Base-by-base conservation (phyloP, 2,329 filamentous ascomycete genomes). In the Xylaria sp. region DNA sequence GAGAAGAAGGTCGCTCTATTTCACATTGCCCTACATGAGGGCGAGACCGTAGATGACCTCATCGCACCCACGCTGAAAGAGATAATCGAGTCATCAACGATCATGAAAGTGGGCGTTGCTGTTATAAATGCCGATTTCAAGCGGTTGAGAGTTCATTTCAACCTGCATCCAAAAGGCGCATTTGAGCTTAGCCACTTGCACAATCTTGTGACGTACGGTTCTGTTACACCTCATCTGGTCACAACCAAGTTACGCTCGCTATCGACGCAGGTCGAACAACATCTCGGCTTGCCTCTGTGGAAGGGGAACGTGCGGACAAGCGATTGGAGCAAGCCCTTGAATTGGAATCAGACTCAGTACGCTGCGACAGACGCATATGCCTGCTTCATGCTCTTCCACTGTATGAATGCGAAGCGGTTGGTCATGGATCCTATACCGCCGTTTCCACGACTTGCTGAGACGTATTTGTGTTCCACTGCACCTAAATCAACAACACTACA, bases 301-400 rank as follows among this genome's bases (percentile, higher is more conserved):
- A 77, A 77, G 54, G 75, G 70, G 5, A 40, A 44, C 0, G 68
- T 68, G 2, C 67, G 74, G 31, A 69, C 31, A 3, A 76, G 74
- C 40, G 48, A 74, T 33, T 77, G 74, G 74, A 74, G 70, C 33
- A 38, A 20, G 20, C 71, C 72, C 0, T 57, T 76, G 3, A 65
- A 58, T 20, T 23, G 31, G 1, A 54, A 59, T 0, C 74, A 76
- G 62, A 71, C 58, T 9, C 40, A 57, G 4, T 75, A 77, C 48
- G 75, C 74, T 11, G 74, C 73, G 15, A 62, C 70, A 31, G 75
- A 77, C 38, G 73, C 71, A 1, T 77, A 77, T 28, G 74, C 72
- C n/a, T 60, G 70, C n/a, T 75, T 68, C 51, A 77, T 77, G 74
- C 71, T 77, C 2, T 77, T 74, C 59, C 74, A 76, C 40, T 72